Conservation (phyloP, 1,139 yeast genomes). For the Kazachstania sp. region DNA sequence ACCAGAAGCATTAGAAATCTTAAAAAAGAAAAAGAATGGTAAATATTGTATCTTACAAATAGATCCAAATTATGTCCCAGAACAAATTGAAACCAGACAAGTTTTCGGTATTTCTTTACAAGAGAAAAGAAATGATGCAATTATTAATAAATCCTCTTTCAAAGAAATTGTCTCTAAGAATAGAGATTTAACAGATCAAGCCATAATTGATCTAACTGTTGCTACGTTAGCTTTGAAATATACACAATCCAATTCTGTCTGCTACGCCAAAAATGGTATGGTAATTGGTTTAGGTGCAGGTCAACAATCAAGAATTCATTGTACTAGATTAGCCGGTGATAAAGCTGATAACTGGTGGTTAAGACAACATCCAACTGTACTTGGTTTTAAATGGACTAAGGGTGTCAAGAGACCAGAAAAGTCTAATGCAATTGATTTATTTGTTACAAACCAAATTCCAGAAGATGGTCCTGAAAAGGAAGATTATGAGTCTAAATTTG, state of each 20-base stretch:
- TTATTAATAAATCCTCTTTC: slow-evolving; percentile 79
- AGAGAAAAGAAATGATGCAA: slow-evolving; percentile 97
- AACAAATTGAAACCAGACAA: slow-evolving; percentile 75
- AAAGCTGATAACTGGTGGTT: slow-evolving; percentile 99
- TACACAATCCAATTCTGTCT: slow-evolving; percentile 96
- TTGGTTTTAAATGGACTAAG: slow-evolving; percentile 93
- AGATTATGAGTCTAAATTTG: slow-evolving; percentile 87
- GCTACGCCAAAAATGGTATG: slow-evolving; percentile 98
- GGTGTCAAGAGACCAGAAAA: slow-evolving; percentile 98
- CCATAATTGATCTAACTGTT: slow-evolving; percentile 83
- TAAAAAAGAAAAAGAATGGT: slow-evolving; percentile 91
- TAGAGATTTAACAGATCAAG: slow-evolving; percentile 84
- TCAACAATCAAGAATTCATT: slow-evolving; percentile 97
- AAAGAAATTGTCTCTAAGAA: slow-evolving; percentile 84
- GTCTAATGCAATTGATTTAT: slow-evolving; percentile 94
- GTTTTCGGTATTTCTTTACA: slow-evolving; percentile 92
- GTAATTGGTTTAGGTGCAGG: slow-evolving; percentile 98
- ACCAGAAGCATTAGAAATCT: slow-evolving; percentile 81
- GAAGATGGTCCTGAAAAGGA: slow-evolving; percentile 83
- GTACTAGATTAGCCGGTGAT: slow-evolving; percentile 98
- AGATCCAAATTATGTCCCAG: slow-evolving; percentile 89
- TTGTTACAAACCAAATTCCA: slow-evolving; percentile 86
- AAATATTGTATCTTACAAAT: slow-evolving; percentile 94
- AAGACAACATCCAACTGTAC: slow-evolving; percentile 92
- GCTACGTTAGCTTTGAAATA: slow-evolving; percentile 95